Base-by-base conservation (phyloP, 352 stramenopile genomes). In the Aphanomyces stellatus region DNA sequence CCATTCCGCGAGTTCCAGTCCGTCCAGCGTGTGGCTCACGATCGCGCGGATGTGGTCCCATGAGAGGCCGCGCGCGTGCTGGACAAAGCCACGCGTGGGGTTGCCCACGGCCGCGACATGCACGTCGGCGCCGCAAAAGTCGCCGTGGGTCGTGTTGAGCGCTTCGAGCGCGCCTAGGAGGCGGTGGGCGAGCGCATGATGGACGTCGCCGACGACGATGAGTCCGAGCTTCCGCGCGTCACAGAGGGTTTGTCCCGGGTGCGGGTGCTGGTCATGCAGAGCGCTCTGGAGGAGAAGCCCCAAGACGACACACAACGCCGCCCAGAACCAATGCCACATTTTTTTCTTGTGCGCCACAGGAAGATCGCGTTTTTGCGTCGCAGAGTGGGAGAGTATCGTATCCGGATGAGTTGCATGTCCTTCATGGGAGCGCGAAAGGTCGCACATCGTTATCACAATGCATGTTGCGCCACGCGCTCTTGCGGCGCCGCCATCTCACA, bases 191-290 rank as follows among this genome's bases (percentile, higher is more conserved):
- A 56, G 60, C 31, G 17, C 30, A 31, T 30, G 30, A 53, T 35
- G n/a, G 27, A 24, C 41, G 41, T 67, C 37, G 46, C 60, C 60
- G 7, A 67, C 42, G 33, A 67, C 37, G 19, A 67, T 41, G 27
- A 67, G 60, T 22, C 60, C 60, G 7, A 67, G 17, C 41, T 55
- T 59, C 19, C 60, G 28, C 15, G 60, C 60, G n/a, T 67, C 60
- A 25, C 60, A 67, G 8, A 60, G 24, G 2, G 60, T 67, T 24
- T 67, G 60, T 22, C 60, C 60, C n/a, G 60, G 60, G 60, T 67
- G 60, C 33, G 60, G 60, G 27, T 67, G 60, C 25, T 51, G 60
- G 22, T 59, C 60, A 48, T 67, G 34, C 11, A 67, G 41, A 3
- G 24, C 28, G 22, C 19, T 60, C 35, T 67, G 60, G 3, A 60